Conservation (phyloP, 352 stramenopile species). For the Pythium aristosporum region DNA sequence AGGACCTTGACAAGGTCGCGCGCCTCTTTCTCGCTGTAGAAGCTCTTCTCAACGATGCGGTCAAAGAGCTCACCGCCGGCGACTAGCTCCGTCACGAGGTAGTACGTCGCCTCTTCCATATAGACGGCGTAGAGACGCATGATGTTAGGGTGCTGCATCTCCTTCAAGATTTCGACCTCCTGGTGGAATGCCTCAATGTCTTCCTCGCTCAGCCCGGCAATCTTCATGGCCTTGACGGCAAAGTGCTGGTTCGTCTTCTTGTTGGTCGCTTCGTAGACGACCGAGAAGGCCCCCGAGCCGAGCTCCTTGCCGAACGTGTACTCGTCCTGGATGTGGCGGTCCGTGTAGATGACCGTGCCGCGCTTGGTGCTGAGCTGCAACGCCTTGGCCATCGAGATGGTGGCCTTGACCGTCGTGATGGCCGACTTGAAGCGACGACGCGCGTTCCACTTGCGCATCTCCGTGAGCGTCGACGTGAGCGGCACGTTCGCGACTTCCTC, state of each 20-base stretch:
- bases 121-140: slow-evolving; percentile 91
- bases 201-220: slow-evolving; percentile 24
- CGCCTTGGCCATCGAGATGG: slow-evolving; percentile 73
- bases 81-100: slow-evolving; percentile 97
- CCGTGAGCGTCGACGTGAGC: slow-evolving; percentile 80
- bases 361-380: slow-evolving; percentile 41
- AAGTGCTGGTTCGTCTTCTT: slow-evolving; percentile 45
- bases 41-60: slow-evolving; percentile 86
- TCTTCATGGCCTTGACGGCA: slow-evolving; percentile 58
- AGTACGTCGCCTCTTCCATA: slow-evolving; percentile 92
- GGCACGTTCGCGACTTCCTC: slow-evolving; percentile 63
- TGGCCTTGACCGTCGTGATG: slow-evolving; percentile 88
- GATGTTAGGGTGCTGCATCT: slow-evolving; percentile 89
- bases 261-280: slow-evolving; percentile 46
- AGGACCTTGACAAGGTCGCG: slow-evolving; percentile 77
- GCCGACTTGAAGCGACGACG: slow-evolving; percentile 93
- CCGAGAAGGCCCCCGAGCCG: slow-evolving; percentile 49
- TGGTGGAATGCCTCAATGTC: slow-evolving; percentile 34
- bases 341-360: slow-evolving; percentile 28
- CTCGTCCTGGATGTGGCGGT: slow-evolving; percentile 31
- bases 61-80: slow-evolving; percentile 85
- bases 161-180: slow-evolving; percentile 53
- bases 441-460: slow-evolving; percentile 93
- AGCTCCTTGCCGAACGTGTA: slow-evolving; percentile 44
- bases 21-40: slow-evolving; percentile 81